A percentile compares a stretch with the other conserved stretches of the same genome.
Conservation (phyloP, 1,284 basidiomycete genomes). For the Ceratobasidium sp. region DNA sequence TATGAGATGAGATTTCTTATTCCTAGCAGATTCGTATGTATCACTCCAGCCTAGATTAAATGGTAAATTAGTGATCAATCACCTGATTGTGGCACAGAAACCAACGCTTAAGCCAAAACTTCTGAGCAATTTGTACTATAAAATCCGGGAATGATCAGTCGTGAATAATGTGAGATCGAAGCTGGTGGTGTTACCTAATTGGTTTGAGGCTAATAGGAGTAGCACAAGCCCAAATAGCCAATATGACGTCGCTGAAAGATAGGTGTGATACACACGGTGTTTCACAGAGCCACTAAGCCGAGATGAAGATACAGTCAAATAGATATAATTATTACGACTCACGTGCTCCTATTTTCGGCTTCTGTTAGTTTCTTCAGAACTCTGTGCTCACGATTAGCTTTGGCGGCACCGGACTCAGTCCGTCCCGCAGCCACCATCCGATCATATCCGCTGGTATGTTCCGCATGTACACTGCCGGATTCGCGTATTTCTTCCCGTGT, state of each 20-base stretch:
- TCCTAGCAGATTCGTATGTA: constrained; percentile 1
- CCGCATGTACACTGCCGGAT: no score
- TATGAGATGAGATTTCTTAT: neutral
- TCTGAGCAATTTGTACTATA: constrained; percentile 24
- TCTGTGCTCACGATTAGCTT: neutral
- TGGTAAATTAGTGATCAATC: neutral
- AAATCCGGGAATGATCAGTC: neutral
- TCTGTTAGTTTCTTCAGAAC: constrained; percentile 33
- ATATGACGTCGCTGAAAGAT: constrained; percentile 37
- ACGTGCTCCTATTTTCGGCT: constrained; percentile 36
- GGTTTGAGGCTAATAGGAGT: neutral
- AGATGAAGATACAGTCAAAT: neutral
- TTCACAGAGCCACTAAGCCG: neutral
- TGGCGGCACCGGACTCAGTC: no score
- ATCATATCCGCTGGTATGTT: no score
- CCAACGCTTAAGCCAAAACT: constrained; percentile 38
- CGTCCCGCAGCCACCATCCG: no score
- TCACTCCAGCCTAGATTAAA: constrained; percentile 29
- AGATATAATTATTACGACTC: neutral
- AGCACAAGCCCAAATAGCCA: constrained; percentile 17
- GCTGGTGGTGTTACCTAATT: neutral
- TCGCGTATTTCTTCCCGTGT: neutral
- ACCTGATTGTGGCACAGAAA: no score
- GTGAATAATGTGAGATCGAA: neutral
- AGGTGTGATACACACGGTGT: neutral